These are phyloP conservation scores for Lenwebbia sp. DNA, from an alignment of 345 rosid genomes.

Conservation along the genomic window DNA sequence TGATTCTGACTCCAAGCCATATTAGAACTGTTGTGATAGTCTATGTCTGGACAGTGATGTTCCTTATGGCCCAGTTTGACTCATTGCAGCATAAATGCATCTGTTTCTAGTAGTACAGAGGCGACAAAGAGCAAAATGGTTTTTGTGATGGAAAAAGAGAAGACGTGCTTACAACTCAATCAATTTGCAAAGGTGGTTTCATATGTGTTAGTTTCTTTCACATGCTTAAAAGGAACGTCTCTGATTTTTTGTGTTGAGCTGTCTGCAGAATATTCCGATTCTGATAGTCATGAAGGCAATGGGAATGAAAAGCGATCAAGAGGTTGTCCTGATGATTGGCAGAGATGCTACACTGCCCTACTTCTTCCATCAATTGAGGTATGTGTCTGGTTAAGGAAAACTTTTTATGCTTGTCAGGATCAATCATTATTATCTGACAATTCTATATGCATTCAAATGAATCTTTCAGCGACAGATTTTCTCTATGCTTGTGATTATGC, in stretches of 20 bases:
- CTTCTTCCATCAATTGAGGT: slow-evolving; percentile 88
- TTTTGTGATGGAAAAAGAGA: slow-evolving; percentile 78
- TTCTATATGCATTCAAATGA: background rate
- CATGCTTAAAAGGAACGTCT: background rate
- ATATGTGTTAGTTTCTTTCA: background rate
- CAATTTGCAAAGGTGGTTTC: slow-evolving; percentile 52
- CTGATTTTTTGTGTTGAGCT: background rate
- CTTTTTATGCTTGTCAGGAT: background rate
- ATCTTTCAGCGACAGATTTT: background rate
- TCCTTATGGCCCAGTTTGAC: background rate
- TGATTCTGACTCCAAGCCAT: background rate
- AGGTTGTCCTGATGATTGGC: slow-evolving; percentile 87
- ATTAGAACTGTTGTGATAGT: background rate
- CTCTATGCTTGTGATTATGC: background rate
- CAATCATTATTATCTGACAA: background rate
- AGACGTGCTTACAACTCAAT: slow-evolving; percentile 68
- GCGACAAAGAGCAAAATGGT: slow-evolving; percentile 71
- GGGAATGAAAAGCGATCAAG: slow-evolving; percentile 94
- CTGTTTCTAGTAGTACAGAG: slow-evolving; percentile 88
- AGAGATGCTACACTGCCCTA: slow-evolving; percentile 76
- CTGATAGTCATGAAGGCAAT: slow-evolving; percentile 79
- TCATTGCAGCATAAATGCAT: slow-evolving; percentile 59
- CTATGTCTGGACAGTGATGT: background rate
- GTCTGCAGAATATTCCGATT: slow-evolving; percentile 46
- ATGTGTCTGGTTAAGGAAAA: background rate